These are phyloP conservation scores for Isoetes taiwanensis DNA, from an alignment of 75 land plant species.

Conservation along the genomic window DNA sequence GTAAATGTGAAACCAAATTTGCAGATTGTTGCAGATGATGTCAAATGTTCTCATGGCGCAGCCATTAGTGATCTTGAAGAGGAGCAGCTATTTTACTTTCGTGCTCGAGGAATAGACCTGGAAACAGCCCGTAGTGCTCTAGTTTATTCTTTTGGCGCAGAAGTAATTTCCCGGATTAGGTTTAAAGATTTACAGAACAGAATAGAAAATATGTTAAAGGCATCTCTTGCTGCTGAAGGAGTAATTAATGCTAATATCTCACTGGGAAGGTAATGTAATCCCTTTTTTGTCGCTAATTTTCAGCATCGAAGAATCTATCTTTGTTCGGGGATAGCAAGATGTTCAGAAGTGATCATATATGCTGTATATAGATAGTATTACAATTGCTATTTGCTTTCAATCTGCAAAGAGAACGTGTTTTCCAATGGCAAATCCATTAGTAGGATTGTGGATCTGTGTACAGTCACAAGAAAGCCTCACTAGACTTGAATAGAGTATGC, in stretches of 20 bases:
- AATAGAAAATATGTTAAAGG: constrained; percentile 35
- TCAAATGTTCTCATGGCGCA: constrained; percentile 96
- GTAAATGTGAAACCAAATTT: constrained; percentile 89
- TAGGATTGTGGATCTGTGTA: no score
- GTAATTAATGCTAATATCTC: constrained; percentile 13
- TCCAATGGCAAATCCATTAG: no score
- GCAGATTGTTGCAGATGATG: constrained; percentile 92
- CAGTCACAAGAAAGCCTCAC: no score
- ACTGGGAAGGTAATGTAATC: no score
- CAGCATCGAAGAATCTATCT: no score
- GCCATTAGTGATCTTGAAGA: constrained; percentile 91
- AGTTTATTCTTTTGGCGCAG: constrained; percentile 78
- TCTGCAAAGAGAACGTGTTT: no score
- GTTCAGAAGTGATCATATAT: no score
- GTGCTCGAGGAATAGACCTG: constrained; percentile 63
- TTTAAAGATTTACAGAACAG: constrained; percentile 27
- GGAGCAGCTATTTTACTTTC: constrained; percentile 84
- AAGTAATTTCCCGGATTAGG: constrained; percentile 44
- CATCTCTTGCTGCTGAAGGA: constrained; percentile 31
- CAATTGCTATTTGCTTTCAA: no score
- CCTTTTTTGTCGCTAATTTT: no score
- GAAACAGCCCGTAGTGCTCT: constrained; percentile 74
- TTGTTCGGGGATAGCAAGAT: no score
- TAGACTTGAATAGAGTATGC: no score
- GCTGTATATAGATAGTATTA: no score